Conservation (phyloP, 1,284 basidiomycete genomes). For the Singerocomus rubriflavus region DNA sequence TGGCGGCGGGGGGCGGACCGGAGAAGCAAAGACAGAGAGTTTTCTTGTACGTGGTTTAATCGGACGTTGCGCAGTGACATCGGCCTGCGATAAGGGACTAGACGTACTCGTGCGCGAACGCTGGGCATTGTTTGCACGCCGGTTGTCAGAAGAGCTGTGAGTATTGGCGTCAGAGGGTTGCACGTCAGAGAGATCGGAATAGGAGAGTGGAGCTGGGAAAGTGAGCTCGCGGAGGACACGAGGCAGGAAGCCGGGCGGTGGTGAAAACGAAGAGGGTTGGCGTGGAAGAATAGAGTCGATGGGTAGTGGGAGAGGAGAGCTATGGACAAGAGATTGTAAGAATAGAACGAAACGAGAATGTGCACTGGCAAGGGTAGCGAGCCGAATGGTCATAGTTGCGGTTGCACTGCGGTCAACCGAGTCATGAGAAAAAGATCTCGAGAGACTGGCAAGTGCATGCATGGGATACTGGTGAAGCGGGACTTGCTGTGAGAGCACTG, state of each 20-base stretch:
- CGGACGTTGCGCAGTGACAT: slow-evolving; percentile 8
- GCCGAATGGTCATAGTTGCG: slow-evolving; percentile 34
- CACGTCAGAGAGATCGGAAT: slow-evolving; percentile 19
- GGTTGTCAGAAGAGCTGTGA: slow-evolving; percentile 1
- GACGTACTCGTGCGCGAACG: slow-evolving; percentile 42
- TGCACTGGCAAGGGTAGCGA: slow-evolving; percentile 50
- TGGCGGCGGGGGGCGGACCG: slow-evolving; percentile 41
- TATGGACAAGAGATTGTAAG: slow-evolving; percentile 66
- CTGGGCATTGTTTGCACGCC: slow-evolving; percentile 15
- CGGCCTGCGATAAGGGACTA: slow-evolving; percentile 23
- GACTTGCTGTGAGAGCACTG: slow-evolving; percentile 61
- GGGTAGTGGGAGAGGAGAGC: slow-evolving; percentile 43
- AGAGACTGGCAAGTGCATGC: slow-evolving; percentile 54
- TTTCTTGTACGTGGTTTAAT: slow-evolving; percentile 18
- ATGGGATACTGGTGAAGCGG: slow-evolving; percentile 57
- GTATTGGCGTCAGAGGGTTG: slow-evolving; percentile 8
- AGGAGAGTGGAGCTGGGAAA: slow-evolving; percentile 52
- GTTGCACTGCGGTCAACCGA: slow-evolving; percentile 33
- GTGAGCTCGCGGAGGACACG: slow-evolving; percentile 53
- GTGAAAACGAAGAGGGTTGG: slow-evolving; percentile 22
- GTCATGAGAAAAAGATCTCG: slow-evolving; percentile 32
- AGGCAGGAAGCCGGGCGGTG: slow-evolving; percentile 22
- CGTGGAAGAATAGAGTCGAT: slow-evolving; percentile 40
- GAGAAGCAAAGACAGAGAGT: slow-evolving; percentile 25
- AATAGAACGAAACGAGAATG: slow-evolving; percentile 74